These are phyloP conservation scores for Massarina eburnea DNA, from an alignment of 2,329 filamentous ascomycete genomes.

Conservation along the genomic window DNA sequence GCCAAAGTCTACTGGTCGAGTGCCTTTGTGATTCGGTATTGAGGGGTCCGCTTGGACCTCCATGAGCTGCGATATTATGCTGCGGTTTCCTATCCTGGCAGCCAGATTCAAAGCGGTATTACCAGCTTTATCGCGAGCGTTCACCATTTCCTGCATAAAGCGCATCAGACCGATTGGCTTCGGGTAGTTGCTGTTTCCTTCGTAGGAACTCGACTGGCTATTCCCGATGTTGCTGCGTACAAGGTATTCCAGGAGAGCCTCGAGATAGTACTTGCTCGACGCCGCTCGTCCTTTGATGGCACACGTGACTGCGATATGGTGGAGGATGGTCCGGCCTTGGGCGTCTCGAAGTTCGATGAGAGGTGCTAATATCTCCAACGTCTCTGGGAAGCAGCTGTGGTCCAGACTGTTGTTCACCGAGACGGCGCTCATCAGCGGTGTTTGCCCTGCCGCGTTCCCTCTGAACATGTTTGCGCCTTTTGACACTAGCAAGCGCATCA, in stretches of 20 bases:
- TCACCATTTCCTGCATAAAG: constrained; percentile 97
- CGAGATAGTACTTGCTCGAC: constrained; percentile 93
- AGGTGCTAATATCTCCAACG: constrained; percentile 83
- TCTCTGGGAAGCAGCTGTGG: constrained; percentile 82
- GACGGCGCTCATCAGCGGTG: constrained; percentile 88
- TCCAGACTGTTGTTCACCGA: constrained; percentile 94
- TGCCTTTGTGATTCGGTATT: constrained; percentile 85
- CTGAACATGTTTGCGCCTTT: constrained; percentile 85
- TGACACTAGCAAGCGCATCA: constrained; percentile 78
- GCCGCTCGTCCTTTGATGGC: constrained; percentile 91
- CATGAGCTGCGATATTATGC: constrained; percentile 93
- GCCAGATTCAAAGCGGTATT: constrained; percentile 95
- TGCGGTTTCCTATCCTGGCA: constrained; percentile 86
- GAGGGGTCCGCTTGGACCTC: constrained; percentile 94
- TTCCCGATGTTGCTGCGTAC: constrained; percentile 66
- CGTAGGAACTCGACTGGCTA: constrained; percentile 35
- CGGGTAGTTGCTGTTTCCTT: constrained; percentile 56
- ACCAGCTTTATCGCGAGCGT: constrained; percentile 88
- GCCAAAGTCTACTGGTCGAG: constrained; percentile 91
- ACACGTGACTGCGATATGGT: constrained; percentile 94
- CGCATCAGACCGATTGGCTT: constrained; percentile 83
- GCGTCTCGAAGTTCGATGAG: constrained; percentile 90
- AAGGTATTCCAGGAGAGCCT: constrained; percentile 91
- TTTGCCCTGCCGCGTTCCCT: constrained; percentile 87
- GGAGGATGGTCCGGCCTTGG: constrained; percentile 86